A percentile compares a stretch with the other conserved stretches of the same genome.
Conservation (phyloP, 179 eudicot species). For the Nepenthes alata region DNA sequence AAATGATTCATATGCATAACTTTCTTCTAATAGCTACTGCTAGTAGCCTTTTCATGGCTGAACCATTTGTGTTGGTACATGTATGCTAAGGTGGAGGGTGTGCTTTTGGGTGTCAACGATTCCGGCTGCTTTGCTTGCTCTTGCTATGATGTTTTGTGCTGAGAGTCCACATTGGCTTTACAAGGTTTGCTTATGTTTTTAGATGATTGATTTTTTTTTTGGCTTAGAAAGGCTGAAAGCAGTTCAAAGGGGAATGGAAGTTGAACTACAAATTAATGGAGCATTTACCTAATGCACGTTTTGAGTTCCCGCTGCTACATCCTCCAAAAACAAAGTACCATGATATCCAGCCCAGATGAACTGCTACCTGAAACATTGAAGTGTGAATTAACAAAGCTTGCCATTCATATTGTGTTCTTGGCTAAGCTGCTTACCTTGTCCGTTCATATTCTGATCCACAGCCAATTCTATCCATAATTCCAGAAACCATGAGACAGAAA, state of each 20-base stretch:
- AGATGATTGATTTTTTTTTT: conserved; percentile 2
- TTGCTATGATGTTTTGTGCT: conserved; percentile 66
- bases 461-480: no score
- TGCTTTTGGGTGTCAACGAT: conserved; percentile 79
- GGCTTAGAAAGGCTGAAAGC: not conserved
- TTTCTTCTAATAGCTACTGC: no score
- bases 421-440: no score
- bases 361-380: no score
- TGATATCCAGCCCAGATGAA: no score
- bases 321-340: no score
- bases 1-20: conserved; percentile 1
- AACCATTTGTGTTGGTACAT: not conserved
- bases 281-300: not conserved
- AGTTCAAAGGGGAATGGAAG: no score
- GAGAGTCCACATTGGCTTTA: conserved; percentile 94
- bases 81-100: conserved; percentile 66
- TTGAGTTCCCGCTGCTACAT: no score
- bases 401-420: no score
- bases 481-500: no score
- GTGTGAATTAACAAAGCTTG: no score
- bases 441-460: no score
- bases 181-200: conserved; percentile 46
- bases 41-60: not conserved
- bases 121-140: conserved; percentile 69
- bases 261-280: not conserved